These are phyloP conservation scores for Grosmannia huntii DNA, from an alignment of 2,329 filamentous ascomycete genomes.

Conservation along the genomic window DNA sequence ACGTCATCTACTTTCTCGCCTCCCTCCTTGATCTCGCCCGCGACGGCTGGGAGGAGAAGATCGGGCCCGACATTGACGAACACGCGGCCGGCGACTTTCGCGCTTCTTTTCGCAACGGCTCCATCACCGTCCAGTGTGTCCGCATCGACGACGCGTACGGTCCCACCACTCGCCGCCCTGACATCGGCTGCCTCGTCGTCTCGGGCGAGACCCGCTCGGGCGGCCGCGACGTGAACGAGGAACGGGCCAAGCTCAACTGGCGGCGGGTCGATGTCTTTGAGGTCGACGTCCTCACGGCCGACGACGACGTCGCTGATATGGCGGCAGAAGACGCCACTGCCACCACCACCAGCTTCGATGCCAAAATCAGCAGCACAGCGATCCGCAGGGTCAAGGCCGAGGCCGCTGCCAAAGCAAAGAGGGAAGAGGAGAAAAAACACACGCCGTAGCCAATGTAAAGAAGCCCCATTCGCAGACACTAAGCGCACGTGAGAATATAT, in stretches of 20 bases:
- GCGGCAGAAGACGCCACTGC: conserved; percentile 17
- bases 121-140: conserved; percentile 61
- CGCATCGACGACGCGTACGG: conserved; percentile 82
- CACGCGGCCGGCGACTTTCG: conserved; percentile 29
- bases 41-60: conserved; percentile 29
- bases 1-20: conserved; percentile 60
- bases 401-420: background rate
- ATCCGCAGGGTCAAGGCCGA: conserved; percentile 46
- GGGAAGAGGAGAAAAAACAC: background rate
- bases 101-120: conserved; percentile 44
- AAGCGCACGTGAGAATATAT: background rate
- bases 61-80: conserved; percentile 22
- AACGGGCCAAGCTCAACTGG: conserved; percentile 66
- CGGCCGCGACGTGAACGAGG: conserved; percentile 76
- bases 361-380: conserved; percentile 85
- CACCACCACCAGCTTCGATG: conserved; percentile 51
- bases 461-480: no score
- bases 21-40: conserved; percentile 38
- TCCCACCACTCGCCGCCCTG: conserved; percentile 72
- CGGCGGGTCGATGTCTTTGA: conserved; percentile 65
- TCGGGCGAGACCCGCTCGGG: conserved; percentile 80
- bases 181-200: conserved; percentile 69
- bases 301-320: conserved; percentile 33
- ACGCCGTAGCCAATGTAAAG: no score
- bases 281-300: conserved; percentile 72